phyloP scores from a whole-genome alignment of 345 rosid genomes.

The Pistacia atlantica region DNA sequence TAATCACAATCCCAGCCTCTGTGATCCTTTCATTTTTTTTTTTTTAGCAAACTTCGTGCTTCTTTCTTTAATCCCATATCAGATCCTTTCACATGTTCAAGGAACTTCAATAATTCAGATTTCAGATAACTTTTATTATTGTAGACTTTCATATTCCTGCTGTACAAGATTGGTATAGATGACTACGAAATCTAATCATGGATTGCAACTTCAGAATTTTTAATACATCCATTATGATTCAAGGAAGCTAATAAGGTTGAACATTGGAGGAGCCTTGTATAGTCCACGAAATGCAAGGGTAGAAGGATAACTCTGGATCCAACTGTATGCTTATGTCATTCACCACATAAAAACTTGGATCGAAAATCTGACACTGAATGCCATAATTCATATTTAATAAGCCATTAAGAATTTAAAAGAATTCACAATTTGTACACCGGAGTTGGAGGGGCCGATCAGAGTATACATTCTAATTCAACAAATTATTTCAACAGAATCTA shows the following conservation, averaged over 20 bases:
- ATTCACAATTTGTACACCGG: constrained; percentile 1
- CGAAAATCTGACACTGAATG: not conserved
- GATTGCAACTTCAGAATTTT: not conserved
- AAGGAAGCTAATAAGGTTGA: not conserved
- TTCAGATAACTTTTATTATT: not conserved
- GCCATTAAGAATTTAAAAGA: not conserved
- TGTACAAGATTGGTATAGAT: not conserved
- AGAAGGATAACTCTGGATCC: no score
- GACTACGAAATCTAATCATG: not conserved
- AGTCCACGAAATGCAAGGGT: not conserved
- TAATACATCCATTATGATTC: not conserved
- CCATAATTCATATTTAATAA: not conserved
- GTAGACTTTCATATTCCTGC: not conserved
- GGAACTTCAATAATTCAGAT: constrained; percentile 5
- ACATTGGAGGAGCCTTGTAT: not conserved
- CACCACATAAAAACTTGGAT: not conserved
- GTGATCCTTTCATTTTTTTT: not conserved
- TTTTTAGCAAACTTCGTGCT: not conserved
- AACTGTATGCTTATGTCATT: no score
- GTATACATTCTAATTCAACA: not conserved
- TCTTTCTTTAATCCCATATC: not conserved
- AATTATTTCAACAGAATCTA: not conserved
- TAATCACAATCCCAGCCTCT: not conserved
- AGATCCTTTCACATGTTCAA: not conserved
- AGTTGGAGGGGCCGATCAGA: not conserved